Evolutionary conservation across 176 grass and related monocot species (phyloP), one percentile per base, ranked within the genome.

Genomic region (Typha latifolia): DNA sequence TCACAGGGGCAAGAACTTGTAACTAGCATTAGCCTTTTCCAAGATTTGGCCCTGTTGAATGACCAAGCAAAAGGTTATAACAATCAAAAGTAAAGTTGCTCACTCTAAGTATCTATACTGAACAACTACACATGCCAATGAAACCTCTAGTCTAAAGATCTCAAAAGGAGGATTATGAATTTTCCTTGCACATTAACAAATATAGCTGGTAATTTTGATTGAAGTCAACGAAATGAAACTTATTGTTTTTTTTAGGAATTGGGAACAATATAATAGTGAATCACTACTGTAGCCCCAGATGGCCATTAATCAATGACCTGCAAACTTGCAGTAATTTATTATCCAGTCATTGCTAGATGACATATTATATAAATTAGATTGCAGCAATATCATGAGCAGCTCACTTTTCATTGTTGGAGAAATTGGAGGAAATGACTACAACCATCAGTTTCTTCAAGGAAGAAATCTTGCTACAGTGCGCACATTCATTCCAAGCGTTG

Each of bases 391-490:
- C 23, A 26, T 75, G 72, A 16, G 49, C 13, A 75, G 34, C 26
- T 81, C 79, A 1, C 26, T 81, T 9, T 66, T 76, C 51, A 9
- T 81, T 81, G 72, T 90, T 20, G 86, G 86, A 10, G 83, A 90
- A 74, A 90, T 95, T 6, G 90, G 90, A 22, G 75, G 73, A 20
- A 90, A 95, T 56, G 90, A 95, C 86, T 87, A 90, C 66, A 78
- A 82, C 68, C 37, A 79, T 23, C 68, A 78, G 5, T 62, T 90
- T 12, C 14, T 66, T 53, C 63, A 70, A 49, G 82, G 84, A 70
- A 70, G 49, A 26, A 74, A 72, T 13, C 31, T 70, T 1, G 78
- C 76, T 3, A 55, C 81, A 16, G 65, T 79, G 11, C 63, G 59
- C 47, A 69, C 68, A 70, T 82, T 82, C 12, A 83, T 90, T 49